Percentiles rank a stretch among this genome's conserved stretches.
phyloP scores from a whole-genome alignment of 2,329 filamentous ascomycete genomes.

The Fusarium sambucinum region DNA sequence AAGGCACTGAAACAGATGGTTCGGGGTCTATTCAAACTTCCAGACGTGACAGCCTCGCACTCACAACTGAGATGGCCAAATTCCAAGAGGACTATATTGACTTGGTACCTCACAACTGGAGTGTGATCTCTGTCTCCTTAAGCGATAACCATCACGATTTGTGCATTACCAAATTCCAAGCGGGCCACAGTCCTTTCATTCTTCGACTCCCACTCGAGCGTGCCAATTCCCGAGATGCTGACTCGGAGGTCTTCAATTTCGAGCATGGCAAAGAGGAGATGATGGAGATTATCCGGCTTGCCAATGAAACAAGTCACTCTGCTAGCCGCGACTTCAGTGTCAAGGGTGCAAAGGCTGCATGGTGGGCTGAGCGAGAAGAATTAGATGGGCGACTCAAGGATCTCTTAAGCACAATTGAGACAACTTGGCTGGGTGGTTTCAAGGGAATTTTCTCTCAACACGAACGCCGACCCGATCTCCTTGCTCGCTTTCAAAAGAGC shows the following conservation, averaged over 20 bases:
- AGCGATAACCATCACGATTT: conserved; percentile 87
- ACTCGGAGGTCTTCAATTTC: conserved; percentile 84
- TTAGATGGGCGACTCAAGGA: conserved; percentile 82
- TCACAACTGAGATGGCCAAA: conserved; percentile 65
- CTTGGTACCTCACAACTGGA: conserved; percentile 86
- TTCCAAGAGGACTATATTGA: conserved; percentile 88
- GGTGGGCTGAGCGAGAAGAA: conserved; percentile 89
- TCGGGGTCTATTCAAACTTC: conserved; percentile 21
- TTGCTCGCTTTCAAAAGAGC: conserved; percentile 80
- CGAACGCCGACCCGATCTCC: conserved; percentile 68
- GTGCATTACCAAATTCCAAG: conserved; percentile 86
- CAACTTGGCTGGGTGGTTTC: conserved; percentile 95
- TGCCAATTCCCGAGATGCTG: conserved; percentile 82
- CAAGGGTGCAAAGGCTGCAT: conserved; percentile 81
- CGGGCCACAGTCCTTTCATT: conserved; percentile 82
- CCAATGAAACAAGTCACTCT: conserved; percentile 85
- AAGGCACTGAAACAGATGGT: conserved; percentile 19
- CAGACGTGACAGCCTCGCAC: conserved; percentile 60
- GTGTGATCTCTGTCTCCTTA: conserved; percentile 84
- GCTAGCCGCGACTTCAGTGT: conserved; percentile 74
- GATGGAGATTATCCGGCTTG: conserved; percentile 81
- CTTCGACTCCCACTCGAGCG: conserved; percentile 86
- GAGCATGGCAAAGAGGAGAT: conserved; percentile 83
- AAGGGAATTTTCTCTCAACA: conserved; percentile 90
- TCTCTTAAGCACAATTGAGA: conserved; percentile 86